Base-by-base conservation (phyloP, 345 rosid species). In the Iberis pinnata region DNA sequence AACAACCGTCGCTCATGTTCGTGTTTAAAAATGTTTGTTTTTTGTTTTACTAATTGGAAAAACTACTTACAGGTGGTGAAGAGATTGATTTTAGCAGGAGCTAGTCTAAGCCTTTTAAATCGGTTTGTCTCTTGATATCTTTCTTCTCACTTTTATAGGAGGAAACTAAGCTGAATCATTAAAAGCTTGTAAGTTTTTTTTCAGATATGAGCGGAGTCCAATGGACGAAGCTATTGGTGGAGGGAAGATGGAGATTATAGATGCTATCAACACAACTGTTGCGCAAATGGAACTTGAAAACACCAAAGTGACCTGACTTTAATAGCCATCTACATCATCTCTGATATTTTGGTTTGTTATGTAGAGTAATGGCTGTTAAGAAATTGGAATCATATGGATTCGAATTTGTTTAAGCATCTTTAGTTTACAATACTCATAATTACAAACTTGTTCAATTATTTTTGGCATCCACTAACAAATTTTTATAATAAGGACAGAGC, bases 141-240 rank as follows among this genome's bases (percentile, higher is more conserved):
- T 65, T 43, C 31, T 24, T 42, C 22, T 48, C 2, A 7, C n/a
- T 1, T 36, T 27, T 18, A 2, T 20, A 14, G 7, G 17, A 38
- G 1, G 31, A 31, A 52, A 32, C n/a, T 20, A 16, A 37, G 26
- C 49, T 58, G 27, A 45, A 53, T 8, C 16, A 22, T 8, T 40
- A 24, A 9, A 54, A 40, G 18, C 43, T 41, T 45, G 24, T 6
- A 57, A 17, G 8, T 26, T 49, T 60, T 58, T 66, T 78, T n/a
- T n/a, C n/a, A 92, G 96, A 76, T 86, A 83, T 32, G 96, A 92
- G 63, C 73, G 76, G 60, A 79, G 75, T 22, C 89, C 96, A 3
- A 56, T 90, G 45, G 96, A 90, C 47, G 98, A 86, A 76, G 96
- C 95, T 26, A 59, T 84, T 58, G 74, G 70, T 58, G 65, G 56